phyloP scores from a whole-genome alignment of 2,329 filamentous ascomycete genomes.

The Colletotrichum chrysophilum region DNA sequence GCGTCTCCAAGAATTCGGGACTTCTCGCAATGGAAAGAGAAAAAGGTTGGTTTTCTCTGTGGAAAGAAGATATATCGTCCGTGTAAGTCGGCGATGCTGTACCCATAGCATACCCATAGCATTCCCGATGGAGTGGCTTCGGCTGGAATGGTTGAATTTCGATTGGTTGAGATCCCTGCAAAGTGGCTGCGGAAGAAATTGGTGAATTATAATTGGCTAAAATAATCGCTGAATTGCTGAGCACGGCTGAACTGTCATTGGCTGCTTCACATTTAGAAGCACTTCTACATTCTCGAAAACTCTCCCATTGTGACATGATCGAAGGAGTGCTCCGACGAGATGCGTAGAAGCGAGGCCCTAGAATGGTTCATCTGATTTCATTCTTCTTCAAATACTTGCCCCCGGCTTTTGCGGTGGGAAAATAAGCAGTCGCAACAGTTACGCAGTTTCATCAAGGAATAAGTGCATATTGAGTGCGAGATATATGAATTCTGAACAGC shows the following conservation, averaged over 20 bases:
- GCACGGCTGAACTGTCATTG: not conserved
- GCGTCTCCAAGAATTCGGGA: not conserved
- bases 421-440: not conserved
- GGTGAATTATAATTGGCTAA: conserved; percentile 8
- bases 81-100: not conserved
- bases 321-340: not conserved
- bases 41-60: not conserved
- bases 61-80: not conserved
- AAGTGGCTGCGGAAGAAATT: not conserved
- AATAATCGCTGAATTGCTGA: not conserved
- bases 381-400: not conserved
- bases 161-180: not conserved
- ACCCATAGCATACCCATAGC: not conserved
- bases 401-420: not conserved
- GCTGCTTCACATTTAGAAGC: not conserved
- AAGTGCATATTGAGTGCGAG: not conserved
- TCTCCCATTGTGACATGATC: not conserved
- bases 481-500: not conserved
- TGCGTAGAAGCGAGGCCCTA: not conserved
- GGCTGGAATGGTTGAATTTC: not conserved
- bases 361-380: not conserved
- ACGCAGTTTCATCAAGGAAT: not conserved
- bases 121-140: not conserved
- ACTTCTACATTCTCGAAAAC: not conserved
- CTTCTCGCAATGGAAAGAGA: not conserved